Evolutionary conservation across 225 moss, liverwort and hornwort species (phyloP).

Genomic region (Polytrichum commune): DNA sequence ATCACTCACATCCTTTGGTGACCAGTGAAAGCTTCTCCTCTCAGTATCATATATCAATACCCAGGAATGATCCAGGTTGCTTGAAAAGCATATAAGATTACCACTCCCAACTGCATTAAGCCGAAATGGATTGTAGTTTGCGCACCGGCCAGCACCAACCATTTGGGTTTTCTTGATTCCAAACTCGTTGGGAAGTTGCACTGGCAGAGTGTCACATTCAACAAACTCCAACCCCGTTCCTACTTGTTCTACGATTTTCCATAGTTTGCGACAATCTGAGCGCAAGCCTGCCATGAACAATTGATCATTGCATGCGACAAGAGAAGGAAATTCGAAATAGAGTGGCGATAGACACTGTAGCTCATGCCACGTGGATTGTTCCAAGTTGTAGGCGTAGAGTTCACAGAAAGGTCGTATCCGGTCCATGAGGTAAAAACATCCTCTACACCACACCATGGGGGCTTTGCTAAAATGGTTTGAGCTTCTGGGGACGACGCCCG

Average conservation of each 20-base stretch:
- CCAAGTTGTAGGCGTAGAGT: conserved; percentile 23
- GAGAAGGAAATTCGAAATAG: conserved; percentile 33
- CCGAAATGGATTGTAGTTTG: conserved; percentile 37
- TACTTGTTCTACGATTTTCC: conserved; percentile 20
- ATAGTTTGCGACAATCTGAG: conserved; percentile 28
- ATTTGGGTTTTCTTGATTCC: conserved; percentile 25
- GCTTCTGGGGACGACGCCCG: conserved; percentile 21
- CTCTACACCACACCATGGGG: conserved; percentile 35
- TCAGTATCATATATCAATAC: conserved; percentile 30
- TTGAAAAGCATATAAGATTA: conserved; percentile 40
- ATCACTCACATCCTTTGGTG: conserved; percentile 21
- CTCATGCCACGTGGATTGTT: conserved; percentile 33
- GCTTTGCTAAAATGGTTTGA: conserved; percentile 29
- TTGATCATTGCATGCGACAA: conserved; percentile 34
- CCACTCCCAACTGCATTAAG: conserved; percentile 34
- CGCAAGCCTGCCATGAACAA: conserved; percentile 36
- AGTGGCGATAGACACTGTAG: conserved; percentile 13
- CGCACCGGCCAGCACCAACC: conserved; percentile 31
- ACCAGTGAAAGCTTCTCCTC: conserved; percentile 26
- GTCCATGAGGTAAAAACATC: conserved; percentile 41
- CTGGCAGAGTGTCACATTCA: conserved; percentile 33
- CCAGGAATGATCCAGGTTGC: conserved; percentile 47
- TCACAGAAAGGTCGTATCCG: conserved; percentile 36
- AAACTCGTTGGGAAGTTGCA: conserved; percentile 37
- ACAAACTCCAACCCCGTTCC: conserved; percentile 16